Evolutionary conservation across 108 stramenopile species (phyloP).

Genomic region (Aurantiochytrium sp.): DNA sequence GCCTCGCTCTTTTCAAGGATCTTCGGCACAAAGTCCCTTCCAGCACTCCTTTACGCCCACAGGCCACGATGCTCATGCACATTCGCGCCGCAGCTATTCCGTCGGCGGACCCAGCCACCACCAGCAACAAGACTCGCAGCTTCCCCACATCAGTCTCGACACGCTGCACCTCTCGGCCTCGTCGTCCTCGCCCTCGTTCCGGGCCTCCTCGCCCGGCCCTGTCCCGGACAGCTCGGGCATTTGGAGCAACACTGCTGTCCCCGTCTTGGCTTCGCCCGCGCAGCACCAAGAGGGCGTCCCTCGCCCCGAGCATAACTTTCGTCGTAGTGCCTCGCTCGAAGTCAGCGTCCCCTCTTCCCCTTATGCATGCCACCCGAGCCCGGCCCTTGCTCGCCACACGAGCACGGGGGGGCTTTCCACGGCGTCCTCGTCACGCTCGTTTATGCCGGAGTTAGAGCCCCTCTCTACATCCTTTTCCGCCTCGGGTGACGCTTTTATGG

Average conservation of each 20-base stretch:
- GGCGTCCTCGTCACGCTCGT: not conserved
- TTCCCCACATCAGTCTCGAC: not conserved
- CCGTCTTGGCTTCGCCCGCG: not conserved
- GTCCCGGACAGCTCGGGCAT: constrained; percentile 1
- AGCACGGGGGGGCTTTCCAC: not conserved
- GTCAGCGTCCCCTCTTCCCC: not conserved
- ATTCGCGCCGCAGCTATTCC: not conserved
- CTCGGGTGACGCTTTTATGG: not conserved
- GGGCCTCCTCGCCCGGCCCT: not conserved
- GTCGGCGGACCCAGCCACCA: not conserved
- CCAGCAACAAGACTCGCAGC: not conserved
- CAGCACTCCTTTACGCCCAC: not conserved
- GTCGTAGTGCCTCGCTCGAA: not conserved
- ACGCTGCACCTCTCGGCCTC: not conserved
- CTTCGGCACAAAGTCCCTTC: not conserved
- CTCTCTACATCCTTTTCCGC: not conserved
- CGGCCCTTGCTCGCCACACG: not conserved
- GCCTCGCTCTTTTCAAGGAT: not conserved
- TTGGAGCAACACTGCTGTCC: not conserved
- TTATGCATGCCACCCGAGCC: not conserved
- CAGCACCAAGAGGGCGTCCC: not conserved
- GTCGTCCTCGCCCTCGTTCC: not conserved
- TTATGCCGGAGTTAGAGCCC: not conserved
- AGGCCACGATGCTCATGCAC: not conserved
- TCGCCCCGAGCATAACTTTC: not conserved